Evolutionary conservation across 2,329 filamentous ascomycete species (phyloP).

Genomic region (Paraphaeosphaeria sporulosa): DNA sequence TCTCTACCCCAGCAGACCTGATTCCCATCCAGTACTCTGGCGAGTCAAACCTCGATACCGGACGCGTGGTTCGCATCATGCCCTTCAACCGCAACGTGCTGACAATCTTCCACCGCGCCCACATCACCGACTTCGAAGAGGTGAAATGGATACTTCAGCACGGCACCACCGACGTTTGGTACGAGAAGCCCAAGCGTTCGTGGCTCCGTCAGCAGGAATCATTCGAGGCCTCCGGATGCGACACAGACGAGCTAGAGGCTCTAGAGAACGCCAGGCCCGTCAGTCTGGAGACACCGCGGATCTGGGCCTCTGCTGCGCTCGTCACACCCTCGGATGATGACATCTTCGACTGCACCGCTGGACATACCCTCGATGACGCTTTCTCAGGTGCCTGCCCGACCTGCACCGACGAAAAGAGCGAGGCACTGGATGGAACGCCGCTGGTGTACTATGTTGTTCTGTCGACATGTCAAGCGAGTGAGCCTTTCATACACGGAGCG

Average conservation of each 20-base stretch:
- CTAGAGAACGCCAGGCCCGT: slow-evolving; percentile 26
- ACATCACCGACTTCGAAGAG: slow-evolving; percentile 36
- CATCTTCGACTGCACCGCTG: slow-evolving; percentile 32
- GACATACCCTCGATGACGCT: slow-evolving; percentile 23
- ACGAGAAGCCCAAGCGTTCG: slow-evolving; percentile 33
- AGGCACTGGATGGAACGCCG: slow-evolving; percentile 30
- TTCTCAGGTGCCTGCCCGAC: slow-evolving; percentile 28
- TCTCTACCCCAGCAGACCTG: slow-evolving; percentile 25
- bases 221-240: slow-evolving; percentile 12
- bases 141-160: slow-evolving; percentile 38
- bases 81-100: slow-evolving; percentile 38
- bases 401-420: slow-evolving; percentile 38
- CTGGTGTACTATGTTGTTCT: slow-evolving; percentile 40
- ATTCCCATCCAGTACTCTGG: slow-evolving; percentile 32
- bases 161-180: slow-evolving; percentile 38
- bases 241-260: slow-evolving; percentile 23
- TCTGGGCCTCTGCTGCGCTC: slow-evolving; percentile 42
- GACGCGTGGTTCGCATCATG: slow-evolving; percentile 26
- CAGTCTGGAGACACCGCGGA: slow-evolving; percentile 31
- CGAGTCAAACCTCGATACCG: slow-evolving; percentile 23
- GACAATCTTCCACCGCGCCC: slow-evolving; percentile 29
- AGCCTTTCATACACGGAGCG: slow-evolving; percentile 19
- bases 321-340: slow-evolving; percentile 39
- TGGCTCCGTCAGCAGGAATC: slow-evolving; percentile 22
- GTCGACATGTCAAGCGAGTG: slow-evolving; percentile 30